phyloP scores from a whole-genome alignment of 495 filamentous ascomycete species.

The Xylaria curta region DNA sequence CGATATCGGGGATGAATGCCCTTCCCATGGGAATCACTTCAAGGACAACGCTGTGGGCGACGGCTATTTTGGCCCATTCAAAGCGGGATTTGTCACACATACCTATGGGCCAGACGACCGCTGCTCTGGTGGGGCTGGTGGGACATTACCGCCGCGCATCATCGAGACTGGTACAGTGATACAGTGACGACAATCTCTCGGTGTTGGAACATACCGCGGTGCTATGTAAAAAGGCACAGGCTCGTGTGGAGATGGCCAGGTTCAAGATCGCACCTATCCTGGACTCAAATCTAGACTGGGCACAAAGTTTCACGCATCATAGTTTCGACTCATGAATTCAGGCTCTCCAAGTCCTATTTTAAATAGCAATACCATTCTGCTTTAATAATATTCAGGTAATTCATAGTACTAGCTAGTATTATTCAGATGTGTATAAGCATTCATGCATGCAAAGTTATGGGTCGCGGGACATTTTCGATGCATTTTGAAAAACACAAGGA shows the following conservation, averaged over 20 bases:
- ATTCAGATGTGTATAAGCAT: too few relatives aligned
- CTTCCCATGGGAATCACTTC: constrained; percentile 17
- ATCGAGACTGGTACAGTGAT: constrained; percentile 4
- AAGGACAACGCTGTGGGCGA: constrained; percentile 16
- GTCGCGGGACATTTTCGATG: too few relatives aligned
- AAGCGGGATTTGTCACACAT: constrained; percentile 16
- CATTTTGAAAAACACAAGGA: too few relatives aligned
- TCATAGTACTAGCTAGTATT: too few relatives aligned
- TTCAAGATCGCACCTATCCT: not conserved
- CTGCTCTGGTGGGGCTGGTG: constrained; percentile 8
- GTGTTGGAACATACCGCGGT: not conserved
- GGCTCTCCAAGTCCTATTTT: not conserved
- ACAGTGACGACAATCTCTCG: not conserved
- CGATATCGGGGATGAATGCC: constrained; percentile 17
- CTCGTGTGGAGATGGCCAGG: not conserved
- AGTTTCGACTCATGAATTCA: not conserved
- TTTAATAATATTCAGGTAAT: too few relatives aligned
- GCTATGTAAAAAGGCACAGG: not conserved
- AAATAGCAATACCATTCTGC: too few relatives aligned
- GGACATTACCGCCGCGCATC: constrained; percentile 2
- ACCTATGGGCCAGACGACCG: constrained; percentile 21
- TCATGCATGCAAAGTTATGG: too few relatives aligned
- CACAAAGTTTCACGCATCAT: not conserved
- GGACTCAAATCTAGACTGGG: not conserved
- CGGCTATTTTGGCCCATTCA: constrained; percentile 21